Base-by-base conservation (phyloP, 805 yeast species). In the Barnettozyma pratensis region DNA sequence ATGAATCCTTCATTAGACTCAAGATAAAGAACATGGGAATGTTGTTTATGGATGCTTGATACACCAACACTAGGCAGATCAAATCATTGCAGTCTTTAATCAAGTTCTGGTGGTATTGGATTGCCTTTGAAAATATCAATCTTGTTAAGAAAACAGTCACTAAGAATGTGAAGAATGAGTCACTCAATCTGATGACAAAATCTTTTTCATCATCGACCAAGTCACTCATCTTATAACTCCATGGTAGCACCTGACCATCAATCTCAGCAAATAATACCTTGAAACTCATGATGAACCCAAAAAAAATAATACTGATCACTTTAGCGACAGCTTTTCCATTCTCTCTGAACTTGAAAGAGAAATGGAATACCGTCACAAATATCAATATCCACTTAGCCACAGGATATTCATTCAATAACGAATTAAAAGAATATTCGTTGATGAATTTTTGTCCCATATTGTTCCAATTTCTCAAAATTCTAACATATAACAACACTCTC, bases 391-490 rank as follows among this genome's bases (percentile, higher is more conserved):
- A 82, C 36, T 76, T 66, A 9, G 73, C 25, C 1, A 50, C 43
- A 1, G 67, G 47, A 7, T 29, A 36, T 12, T n/a, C 6, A 6
- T 29, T 31, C 25, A 47, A 28, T 11, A 47, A 12, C 27, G 42
- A 14, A 32, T 26, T 39, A 37, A 47, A 39, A 4, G 50, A 43
- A 7, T n/a, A 6, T 14, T 43, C 50, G 31, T 47, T 47, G 10
- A 77, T 73, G 61, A 76, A 83, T 55, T 94, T 94, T 60, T 91
- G 97, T 1, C 98, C 98, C 45, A 92, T 81, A 55, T 84, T 85
- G 59, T 85, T 87, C 96, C 97, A 94, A 2, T 88, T 84, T 48
- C 94, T 74, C 26, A 90, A 62, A 0, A 83, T 7, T 48, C 97
- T 74, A 8, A 84, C 12, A 39, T 30, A 43, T 29, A 41, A 38